These are phyloP conservation scores for Sphagnurus paluster DNA, from an alignment of 1,284 basidiomycete genomes.

Conservation along the genomic window DNA sequence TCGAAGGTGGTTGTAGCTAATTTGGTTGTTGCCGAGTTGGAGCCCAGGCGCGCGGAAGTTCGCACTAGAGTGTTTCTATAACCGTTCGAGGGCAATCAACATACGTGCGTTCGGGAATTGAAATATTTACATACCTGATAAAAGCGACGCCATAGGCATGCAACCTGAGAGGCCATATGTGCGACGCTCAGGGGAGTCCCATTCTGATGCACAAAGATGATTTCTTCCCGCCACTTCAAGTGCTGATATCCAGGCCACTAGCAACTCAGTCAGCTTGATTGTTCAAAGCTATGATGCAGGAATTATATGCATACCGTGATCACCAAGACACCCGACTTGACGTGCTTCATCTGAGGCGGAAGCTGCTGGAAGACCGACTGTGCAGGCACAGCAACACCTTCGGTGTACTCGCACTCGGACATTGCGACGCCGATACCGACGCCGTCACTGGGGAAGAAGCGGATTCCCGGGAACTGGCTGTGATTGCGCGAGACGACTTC, in stretches of 20 bases:
- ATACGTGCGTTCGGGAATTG: too few relatives aligned
- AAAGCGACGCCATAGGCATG: slow-evolving; percentile 14
- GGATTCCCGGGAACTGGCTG: slow-evolving; percentile 10
- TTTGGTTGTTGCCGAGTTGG: slow-evolving; percentile 8
- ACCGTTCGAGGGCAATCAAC: too few relatives aligned
- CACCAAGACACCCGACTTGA: slow-evolving; percentile 6
- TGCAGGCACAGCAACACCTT: slow-evolving; percentile 10
- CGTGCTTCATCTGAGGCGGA: slow-evolving; percentile 5
- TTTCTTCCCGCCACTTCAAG: slow-evolving; percentile 9
- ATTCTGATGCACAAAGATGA: slow-evolving; percentile 10
- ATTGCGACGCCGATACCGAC: slow-evolving; percentile 14
- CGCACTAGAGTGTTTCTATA: slow-evolving; percentile 12
- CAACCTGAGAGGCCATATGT: slow-evolving; percentile 14
- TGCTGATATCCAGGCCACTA: slow-evolving; percentile 21
- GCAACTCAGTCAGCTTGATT: too few relatives aligned
- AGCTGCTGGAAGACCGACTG: slow-evolving; percentile 6
- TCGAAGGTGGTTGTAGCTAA: slow-evolving; percentile 16
- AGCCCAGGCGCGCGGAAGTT: slow-evolving; percentile 10
- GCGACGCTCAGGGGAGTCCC: slow-evolving; percentile 8
- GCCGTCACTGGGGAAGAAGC: slow-evolving; percentile 13
- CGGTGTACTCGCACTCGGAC: slow-evolving; percentile 16
- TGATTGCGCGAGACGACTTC: slow-evolving; percentile 13
- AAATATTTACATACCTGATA: slow-evolving; percentile 13
- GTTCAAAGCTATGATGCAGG: too few relatives aligned
- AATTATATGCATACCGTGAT: slow-evolving; percentile 9